These are phyloP conservation scores for Nadsonia starkeyi-henricii DNA, from an alignment of 1,139 yeast genomes.

Conservation along the genomic window DNA sequence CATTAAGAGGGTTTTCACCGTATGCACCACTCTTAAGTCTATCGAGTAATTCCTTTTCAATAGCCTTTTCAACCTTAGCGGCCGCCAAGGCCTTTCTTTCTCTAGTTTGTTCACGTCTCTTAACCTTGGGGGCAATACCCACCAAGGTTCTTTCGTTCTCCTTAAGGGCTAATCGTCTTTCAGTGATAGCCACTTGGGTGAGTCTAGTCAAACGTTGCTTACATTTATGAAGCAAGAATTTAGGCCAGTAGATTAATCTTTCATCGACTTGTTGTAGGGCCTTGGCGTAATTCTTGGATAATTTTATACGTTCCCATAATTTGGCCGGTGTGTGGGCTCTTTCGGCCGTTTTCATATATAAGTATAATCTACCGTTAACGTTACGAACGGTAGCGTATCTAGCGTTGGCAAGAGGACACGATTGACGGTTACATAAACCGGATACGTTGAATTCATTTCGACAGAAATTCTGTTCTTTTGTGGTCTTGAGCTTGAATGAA, in stretches of 20 bases:
- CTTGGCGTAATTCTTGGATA: slow-evolving; percentile 74
- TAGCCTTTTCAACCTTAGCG: slow-evolving; percentile 90
- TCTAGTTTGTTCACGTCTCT: slow-evolving; percentile 83
- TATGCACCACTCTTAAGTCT: slow-evolving; percentile 95
- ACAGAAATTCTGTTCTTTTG: slow-evolving; percentile 70
- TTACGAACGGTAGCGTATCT: slow-evolving; percentile 89
- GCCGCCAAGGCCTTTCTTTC: slow-evolving; percentile 95
- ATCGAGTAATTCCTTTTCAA: slow-evolving; percentile 86
- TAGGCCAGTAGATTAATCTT: slow-evolving; percentile 84
- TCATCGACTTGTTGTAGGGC: slow-evolving; percentile 83
- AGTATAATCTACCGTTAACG: slow-evolving; percentile 73
- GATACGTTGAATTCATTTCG: slow-evolving; percentile 78
- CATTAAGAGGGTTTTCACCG: slow-evolving; percentile 94
- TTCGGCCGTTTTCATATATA: slow-evolving; percentile 95
- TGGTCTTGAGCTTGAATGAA: slow-evolving; percentile 71
- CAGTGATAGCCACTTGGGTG: slow-evolving; percentile 94
- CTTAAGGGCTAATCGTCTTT: slow-evolving; percentile 77
- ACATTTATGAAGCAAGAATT: slow-evolving; percentile 80
- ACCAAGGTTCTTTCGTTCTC: slow-evolving; percentile 90
- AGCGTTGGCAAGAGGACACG: slow-evolving; percentile 94
- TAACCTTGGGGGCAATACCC: slow-evolving; percentile 84
- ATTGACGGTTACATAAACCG: slow-evolving; percentile 82
- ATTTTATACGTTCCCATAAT: slow-evolving; percentile 85
- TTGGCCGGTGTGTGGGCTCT: slow-evolving; percentile 90
- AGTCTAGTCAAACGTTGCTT: slow-evolving; percentile 89